Base-by-base conservation (phyloP, 1,284 basidiomycete genomes). In the Papiliotrema flavescens region DNA sequence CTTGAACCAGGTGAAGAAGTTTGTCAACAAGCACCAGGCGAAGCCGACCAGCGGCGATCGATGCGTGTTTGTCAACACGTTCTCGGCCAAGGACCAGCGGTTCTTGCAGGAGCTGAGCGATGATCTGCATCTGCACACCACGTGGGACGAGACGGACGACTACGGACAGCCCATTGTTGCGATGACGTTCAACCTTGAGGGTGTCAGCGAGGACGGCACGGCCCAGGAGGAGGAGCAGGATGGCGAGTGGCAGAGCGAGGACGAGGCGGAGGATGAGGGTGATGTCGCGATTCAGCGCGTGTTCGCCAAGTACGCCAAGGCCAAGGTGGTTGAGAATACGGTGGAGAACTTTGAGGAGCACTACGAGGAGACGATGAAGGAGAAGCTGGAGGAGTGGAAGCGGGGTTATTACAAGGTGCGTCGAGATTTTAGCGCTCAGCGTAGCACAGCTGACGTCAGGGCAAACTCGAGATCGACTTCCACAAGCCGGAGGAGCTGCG, bases 341-440 rank as follows among this genome's bases (percentile, higher is more conserved):
- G 69, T 85, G 42, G 84, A 84, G 56, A 86, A 85, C 48, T 88
- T 89, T 66, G 90, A 92, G 63, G 83, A 84, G 53, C 80, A 87
- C 49, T 81, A 91, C 66, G 87, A 91, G 69, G 75, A 81, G 64
- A 84, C 83, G 41, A 63, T 95, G 35, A 82, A 84, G 61, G 84
- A 88, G 66, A 91, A 89, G 78, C 90, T 98, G 86, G 84, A 85
- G 46, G 85, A 89, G 63, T 97, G 92, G 91, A 98, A 98, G 80
- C 79, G 83, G 55, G 78, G 76, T 2, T 98, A 98, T 78, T 99
- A 98, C 78, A 82, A 82, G 81, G 90, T 90, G 55, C 43, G 81
- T 19, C 19, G 9, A 7, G 26, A 41, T 15, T 14, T 43, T 34
- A 6, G 43, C 28, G 8, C 11, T n/a, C 23, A 28, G 37, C 23